Conservation (phyloP, 257 asterid species). For the Penstemon newberryi region DNA sequence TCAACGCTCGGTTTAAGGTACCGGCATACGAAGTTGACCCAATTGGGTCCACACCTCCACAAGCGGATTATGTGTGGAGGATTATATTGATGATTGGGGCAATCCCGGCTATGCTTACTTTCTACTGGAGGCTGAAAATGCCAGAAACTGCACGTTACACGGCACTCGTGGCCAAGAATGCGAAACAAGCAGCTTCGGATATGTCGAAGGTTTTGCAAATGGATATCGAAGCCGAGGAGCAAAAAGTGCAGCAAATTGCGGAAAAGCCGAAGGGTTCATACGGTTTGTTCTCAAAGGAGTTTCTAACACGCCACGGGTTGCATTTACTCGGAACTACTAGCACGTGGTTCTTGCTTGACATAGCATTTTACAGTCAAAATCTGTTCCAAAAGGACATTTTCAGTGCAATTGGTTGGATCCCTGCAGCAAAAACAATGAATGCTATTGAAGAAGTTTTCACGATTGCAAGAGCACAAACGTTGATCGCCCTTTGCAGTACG, state of each 20-base stretch:
- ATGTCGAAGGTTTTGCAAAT: constrained; percentile 40
- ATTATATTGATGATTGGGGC: no score
- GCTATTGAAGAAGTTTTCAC: constrained; percentile 38
- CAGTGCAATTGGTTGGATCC: constrained; percentile 50
- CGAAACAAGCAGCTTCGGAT: constrained; percentile 15
- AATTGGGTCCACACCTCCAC: no score
- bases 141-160: no score
- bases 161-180: no score
- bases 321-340: constrained; percentile 45
- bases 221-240: constrained; percentile 37
- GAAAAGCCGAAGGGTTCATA: background rate
- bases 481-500: constrained; percentile 57
- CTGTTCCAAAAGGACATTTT: constrained; percentile 49
- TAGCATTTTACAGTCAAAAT: constrained; percentile 44
- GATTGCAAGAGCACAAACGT: constrained; percentile 38
- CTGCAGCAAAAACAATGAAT: constrained; percentile 42
- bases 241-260: background rate
- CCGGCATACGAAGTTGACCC: no score
- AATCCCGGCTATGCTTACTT: no score
- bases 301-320: constrained; percentile 37
- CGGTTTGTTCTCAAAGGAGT: constrained; percentile 34
- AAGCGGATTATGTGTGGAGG: no score
- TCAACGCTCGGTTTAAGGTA: no score
- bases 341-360: constrained; percentile 51
- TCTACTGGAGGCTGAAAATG: no score